Evolutionary conservation across 2,329 filamentous ascomycete genomes (phyloP).

Genomic region (Hypoxylon sp.): DNA sequence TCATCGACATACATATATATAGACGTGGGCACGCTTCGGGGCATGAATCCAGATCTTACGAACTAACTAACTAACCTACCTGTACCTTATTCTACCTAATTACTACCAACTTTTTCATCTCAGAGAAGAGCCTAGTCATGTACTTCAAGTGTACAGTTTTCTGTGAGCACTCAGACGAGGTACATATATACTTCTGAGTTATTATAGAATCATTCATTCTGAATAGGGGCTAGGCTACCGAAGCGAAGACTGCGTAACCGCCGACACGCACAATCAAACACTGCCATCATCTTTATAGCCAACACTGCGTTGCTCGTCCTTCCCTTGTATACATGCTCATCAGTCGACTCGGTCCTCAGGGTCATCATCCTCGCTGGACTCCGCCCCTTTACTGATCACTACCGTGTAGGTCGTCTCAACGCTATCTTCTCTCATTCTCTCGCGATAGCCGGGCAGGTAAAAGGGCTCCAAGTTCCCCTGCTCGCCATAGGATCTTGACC

Average conservation of each 20-base stretch:
- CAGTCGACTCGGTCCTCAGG: neutral
- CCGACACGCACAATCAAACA: neutral
- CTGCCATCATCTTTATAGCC: neutral
- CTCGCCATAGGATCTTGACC: conserved; percentile 40
- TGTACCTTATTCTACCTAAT: neutral
- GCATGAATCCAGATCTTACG: neutral
- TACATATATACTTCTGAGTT: no score
- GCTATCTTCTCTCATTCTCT: conserved; percentile 5
- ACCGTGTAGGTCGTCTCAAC: conserved; percentile 2
- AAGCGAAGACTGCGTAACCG: neutral
- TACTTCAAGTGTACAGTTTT: neutral
- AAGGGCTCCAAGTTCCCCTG: conserved; percentile 44
- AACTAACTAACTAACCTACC: neutral
- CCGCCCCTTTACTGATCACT: neutral
- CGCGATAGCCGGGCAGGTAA: conserved; percentile 36
- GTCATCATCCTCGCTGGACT: neutral
- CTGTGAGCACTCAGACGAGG: no score
- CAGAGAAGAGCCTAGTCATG: no score
- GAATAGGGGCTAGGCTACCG: neutral
- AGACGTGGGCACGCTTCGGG: neutral
- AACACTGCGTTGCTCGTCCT: neutral
- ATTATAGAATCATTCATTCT: neutral
- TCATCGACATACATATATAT: neutral
- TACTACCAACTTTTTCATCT: neutral
- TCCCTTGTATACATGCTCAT: neutral